These are phyloP conservation scores for Ailanthus altissimus DNA, from an alignment of 345 rosid species.

Conservation along the genomic window DNA sequence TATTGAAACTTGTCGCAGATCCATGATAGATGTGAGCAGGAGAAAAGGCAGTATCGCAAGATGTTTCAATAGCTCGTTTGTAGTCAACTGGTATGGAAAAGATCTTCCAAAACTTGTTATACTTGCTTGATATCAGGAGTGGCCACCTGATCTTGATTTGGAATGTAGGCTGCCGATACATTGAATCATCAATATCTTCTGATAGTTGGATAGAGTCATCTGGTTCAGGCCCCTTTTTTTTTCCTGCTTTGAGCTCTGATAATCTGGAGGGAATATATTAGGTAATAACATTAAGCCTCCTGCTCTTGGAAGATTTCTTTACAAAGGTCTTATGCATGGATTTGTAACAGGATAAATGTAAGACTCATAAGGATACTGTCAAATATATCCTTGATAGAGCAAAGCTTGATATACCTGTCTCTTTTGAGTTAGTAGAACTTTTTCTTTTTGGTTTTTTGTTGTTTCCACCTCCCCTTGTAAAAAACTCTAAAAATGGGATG, in stretches of 20 bases:
- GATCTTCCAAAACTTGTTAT: not conserved
- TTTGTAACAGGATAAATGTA: not conserved
- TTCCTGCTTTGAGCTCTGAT: constrained; percentile 15
- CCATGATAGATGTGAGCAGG: constrained; percentile 56
- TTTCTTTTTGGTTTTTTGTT: not conserved
- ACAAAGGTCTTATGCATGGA: not conserved
- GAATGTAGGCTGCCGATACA: constrained; percentile 6
- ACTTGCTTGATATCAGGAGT: not conserved
- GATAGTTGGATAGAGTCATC: constrained; percentile 10
- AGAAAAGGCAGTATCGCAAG: constrained; percentile 69
- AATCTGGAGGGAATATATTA: constrained; percentile 20
- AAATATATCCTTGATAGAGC: not conserved
- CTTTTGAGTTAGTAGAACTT: not conserved
- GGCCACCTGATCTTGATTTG: not conserved
- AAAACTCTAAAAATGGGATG: not conserved
- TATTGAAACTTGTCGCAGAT: constrained; percentile 48
- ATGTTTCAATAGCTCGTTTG: constrained; percentile 54
- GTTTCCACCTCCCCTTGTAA: too few relatives aligned
- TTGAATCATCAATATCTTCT: constrained; percentile 12
- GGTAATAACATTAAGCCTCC: constrained; percentile 24
- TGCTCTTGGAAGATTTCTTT: not conserved
- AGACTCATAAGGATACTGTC: not conserved
- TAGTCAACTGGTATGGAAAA: constrained; percentile 20
- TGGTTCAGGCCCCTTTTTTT: constrained; percentile 14
- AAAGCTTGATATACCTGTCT: not conserved